Conservation (phyloP, 176 grass and related monocot genomes). For the Rhynchospora breviuscula region DNA sequence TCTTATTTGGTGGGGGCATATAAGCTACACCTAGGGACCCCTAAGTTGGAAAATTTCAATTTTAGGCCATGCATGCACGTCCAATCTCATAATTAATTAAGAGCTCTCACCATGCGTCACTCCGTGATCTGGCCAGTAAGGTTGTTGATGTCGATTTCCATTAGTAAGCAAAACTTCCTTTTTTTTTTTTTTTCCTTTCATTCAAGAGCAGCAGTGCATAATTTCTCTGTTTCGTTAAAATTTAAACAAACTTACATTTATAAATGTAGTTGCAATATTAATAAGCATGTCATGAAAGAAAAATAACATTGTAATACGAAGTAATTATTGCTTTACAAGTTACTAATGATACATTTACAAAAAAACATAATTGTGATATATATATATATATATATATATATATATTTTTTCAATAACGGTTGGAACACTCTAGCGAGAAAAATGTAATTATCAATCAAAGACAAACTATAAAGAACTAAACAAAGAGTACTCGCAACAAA, state of each 20-base stretch:
- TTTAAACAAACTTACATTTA: too few relatives aligned
- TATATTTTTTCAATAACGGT: not conserved
- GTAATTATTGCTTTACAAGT: not conserved
- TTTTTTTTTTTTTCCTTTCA: too few relatives aligned
- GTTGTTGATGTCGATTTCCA: not conserved
- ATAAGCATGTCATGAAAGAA: not conserved
- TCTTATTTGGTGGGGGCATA: not conserved
- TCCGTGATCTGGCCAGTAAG: not conserved
- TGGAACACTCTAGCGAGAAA: not conserved
- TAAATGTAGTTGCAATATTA: not conserved
- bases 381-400: too few relatives aligned
- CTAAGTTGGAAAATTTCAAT: not conserved
- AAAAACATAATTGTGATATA: not conserved
- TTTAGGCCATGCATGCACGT: conserved; percentile 10
- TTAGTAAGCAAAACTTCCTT: too few relatives aligned
- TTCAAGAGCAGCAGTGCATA: too few relatives aligned
- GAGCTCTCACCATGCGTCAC: not conserved
- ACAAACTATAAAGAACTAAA: not conserved
- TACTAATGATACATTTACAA: not conserved
- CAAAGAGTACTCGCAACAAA: conserved; percentile 2
- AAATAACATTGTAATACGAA: not conserved
- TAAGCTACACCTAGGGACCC: not conserved
- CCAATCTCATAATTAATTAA: not conserved
- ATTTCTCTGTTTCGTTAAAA: too few relatives aligned
- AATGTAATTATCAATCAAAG: not conserved